Conservation (phyloP, 2,329 filamentous ascomycete species). For the Epichloe gansuensis region DNA sequence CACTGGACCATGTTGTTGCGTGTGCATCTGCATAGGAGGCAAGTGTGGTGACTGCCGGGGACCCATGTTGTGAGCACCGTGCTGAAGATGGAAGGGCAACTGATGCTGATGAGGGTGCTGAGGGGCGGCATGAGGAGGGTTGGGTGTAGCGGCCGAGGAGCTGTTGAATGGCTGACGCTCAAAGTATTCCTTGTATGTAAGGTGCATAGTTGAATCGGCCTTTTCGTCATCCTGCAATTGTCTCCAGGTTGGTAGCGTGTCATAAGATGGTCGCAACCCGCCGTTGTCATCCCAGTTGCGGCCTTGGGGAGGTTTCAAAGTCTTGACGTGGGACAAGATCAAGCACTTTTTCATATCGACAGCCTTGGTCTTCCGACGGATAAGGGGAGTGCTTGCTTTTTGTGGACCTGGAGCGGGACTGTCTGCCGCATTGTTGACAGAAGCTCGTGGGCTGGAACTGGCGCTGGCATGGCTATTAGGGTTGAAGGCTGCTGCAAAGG, state of each 20-base stretch:
- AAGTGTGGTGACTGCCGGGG: slow-evolving; percentile 63
- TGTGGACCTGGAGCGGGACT: slow-evolving; percentile 12
- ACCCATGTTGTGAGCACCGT: slow-evolving; percentile 53
- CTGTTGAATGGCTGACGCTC: slow-evolving; percentile 49
- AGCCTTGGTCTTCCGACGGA: slow-evolving; percentile 59
- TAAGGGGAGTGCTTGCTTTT: slow-evolving; percentile 29
- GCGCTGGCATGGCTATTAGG: slow-evolving; percentile 53
- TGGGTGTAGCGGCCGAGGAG: slow-evolving; percentile 52
- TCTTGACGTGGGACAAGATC: slow-evolving; percentile 41
- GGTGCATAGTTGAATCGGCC: slow-evolving; percentile 45
- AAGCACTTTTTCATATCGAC: slow-evolving; percentile 58
- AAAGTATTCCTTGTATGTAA: slow-evolving; percentile 69
- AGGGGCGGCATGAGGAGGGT: slow-evolving; percentile 54
- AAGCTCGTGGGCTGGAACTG: slow-evolving; percentile 58
- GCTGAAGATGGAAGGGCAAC: slow-evolving; percentile 69
- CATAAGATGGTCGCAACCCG: slow-evolving; percentile 72
- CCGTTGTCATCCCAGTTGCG: slow-evolving; percentile 62
- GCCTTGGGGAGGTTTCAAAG: slow-evolving; percentile 36
- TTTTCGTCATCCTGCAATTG: slow-evolving; percentile 60
- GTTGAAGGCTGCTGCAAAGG: slow-evolving; percentile 68
- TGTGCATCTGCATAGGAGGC: slow-evolving; percentile 64
- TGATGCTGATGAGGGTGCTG: slow-evolving; percentile 74
- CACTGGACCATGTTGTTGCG: slow-evolving; percentile 55
- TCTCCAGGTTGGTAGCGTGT: slow-evolving; percentile 77
- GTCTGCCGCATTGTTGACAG: slow-evolving; percentile 36